Conservation (phyloP, 306 rosid genomes). For the Cucumis hystrix region DNA sequence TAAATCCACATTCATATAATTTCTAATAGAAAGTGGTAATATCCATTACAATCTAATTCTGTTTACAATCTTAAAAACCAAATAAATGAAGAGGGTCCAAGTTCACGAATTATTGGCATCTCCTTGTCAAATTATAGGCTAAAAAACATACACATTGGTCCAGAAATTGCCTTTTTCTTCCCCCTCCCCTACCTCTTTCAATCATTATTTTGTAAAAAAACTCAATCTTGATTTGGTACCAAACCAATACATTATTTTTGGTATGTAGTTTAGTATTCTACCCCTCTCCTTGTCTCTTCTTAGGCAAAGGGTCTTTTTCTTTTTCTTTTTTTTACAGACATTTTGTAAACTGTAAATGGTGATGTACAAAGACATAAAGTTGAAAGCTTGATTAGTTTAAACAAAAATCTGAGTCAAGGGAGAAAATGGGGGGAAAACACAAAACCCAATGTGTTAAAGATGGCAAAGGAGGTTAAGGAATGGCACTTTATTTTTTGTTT, state of each 20-base stretch:
- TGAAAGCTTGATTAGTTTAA: constrained; percentile 5
- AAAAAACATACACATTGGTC: constrained; percentile 15
- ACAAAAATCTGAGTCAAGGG: background rate
- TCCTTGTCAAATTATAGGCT: constrained; percentile 5
- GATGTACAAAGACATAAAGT: background rate
- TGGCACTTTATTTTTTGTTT: background rate
- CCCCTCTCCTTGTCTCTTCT: background rate
- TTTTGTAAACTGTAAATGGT: background rate
- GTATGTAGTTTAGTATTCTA: background rate
- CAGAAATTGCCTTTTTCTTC: background rate
- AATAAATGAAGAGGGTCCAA: constrained; percentile 21
- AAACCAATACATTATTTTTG: background rate
- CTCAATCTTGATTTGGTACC: background rate
- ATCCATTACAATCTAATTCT: background rate
- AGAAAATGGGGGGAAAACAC: background rate
- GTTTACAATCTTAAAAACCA: constrained; percentile 14
- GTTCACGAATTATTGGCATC: background rate
- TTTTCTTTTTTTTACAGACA: background rate
- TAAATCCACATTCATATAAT: background rate
- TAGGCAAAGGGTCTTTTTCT: background rate
- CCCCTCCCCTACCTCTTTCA: background rate
- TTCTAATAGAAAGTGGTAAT: background rate
- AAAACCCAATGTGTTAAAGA: constrained; percentile 1
- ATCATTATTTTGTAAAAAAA: background rate
- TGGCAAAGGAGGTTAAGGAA: background rate